Evolutionary conservation across 208 protist genomes (phyloP).

Genomic region (Acanthamoeba culbertsoni): DNA sequence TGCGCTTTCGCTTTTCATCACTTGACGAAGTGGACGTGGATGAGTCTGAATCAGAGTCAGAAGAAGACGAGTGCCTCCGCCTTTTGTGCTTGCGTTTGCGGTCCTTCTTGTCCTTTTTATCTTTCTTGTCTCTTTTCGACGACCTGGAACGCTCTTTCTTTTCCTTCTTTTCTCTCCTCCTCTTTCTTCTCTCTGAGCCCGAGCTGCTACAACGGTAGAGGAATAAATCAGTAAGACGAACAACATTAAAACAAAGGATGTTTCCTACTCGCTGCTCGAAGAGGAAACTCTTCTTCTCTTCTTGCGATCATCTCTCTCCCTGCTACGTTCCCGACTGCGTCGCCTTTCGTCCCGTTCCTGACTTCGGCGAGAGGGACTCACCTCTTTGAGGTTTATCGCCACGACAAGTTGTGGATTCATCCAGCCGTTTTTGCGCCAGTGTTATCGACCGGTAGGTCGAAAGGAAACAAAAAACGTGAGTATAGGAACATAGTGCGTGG

Average conservation of each 20-base stretch:
- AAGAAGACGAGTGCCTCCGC: constrained; percentile 30
- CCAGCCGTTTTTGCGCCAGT: not conserved
- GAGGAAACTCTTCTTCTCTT: not conserved
- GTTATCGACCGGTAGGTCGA: not conserved
- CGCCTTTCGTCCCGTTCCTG: not conserved
- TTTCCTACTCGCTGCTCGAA: not conserved
- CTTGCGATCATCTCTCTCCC: not conserved
- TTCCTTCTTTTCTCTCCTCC: not conserved
- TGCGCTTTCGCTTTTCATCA: not conserved
- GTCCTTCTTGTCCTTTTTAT: not conserved
- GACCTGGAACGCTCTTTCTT: not conserved
- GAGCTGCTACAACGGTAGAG: not conserved
- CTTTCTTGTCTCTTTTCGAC: not conserved
- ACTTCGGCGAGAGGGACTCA: not conserved
- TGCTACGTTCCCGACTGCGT: not conserved
- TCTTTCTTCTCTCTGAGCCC: not conserved
- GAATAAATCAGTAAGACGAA: not conserved
- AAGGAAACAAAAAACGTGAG: not conserved
- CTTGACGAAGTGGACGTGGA: not conserved
- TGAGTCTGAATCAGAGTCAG: not conserved
- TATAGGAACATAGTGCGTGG: too few relatives aligned
- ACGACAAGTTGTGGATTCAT: too few relatives aligned
- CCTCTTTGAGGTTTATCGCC: too few relatives aligned
- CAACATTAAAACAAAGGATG: not conserved
- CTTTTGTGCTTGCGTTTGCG: not conserved